Conservation (phyloP, 2,329 filamentous ascomycete species). For the Phyllosticta citrichinensis region DNA sequence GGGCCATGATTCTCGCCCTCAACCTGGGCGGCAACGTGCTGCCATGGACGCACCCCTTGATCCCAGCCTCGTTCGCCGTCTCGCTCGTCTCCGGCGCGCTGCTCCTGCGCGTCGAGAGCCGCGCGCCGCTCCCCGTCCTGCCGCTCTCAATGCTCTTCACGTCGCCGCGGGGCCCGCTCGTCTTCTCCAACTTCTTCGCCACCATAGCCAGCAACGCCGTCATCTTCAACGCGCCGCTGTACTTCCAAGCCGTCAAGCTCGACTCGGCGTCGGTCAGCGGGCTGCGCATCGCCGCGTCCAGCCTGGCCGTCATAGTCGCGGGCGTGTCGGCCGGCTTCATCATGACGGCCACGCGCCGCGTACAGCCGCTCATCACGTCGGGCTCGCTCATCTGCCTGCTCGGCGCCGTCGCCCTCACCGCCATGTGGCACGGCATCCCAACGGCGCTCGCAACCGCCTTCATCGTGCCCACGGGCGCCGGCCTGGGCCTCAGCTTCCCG, state of each 20-base stretch:
- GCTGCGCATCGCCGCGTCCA: slow-evolving; percentile 58
- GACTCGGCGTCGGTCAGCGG: slow-evolving; percentile 61
- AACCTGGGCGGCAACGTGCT: slow-evolving; percentile 45
- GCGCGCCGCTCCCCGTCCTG: slow-evolving; percentile 36
- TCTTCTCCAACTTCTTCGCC: slow-evolving; percentile 44
- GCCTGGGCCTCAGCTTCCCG: slow-evolving; percentile 34
- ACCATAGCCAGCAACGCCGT: slow-evolving; percentile 44
- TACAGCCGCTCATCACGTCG: slow-evolving; percentile 32
- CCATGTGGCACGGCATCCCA: slow-evolving; percentile 30
- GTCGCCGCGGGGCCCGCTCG: slow-evolving; percentile 37
- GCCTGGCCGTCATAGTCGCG: slow-evolving; percentile 37
- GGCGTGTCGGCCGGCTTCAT: slow-evolving; percentile 33
- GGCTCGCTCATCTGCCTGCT: slow-evolving; percentile 29
- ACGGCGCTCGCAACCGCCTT: slow-evolving; percentile 32
- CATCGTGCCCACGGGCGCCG: slow-evolving; percentile 30
- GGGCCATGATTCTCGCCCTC: slow-evolving; percentile 40
- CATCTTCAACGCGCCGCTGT: slow-evolving; percentile 62
- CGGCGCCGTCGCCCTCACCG: slow-evolving; percentile 25
- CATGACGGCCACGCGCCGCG: slow-evolving; percentile 34
- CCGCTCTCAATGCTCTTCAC: slow-evolving; percentile 38
- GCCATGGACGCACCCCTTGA: slow-evolving; percentile 41
- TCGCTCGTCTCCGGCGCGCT: slow-evolving; percentile 31
- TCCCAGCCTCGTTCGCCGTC: slow-evolving; percentile 36
- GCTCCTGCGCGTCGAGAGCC: slow-evolving; percentile 32
- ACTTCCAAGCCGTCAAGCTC: slow-evolving; percentile 42